Evolutionary conservation across 1,284 basidiomycete species (phyloP), one percentile per base, ranked within the genome.

Genomic region (Paramarasmius palmivorus): DNA sequence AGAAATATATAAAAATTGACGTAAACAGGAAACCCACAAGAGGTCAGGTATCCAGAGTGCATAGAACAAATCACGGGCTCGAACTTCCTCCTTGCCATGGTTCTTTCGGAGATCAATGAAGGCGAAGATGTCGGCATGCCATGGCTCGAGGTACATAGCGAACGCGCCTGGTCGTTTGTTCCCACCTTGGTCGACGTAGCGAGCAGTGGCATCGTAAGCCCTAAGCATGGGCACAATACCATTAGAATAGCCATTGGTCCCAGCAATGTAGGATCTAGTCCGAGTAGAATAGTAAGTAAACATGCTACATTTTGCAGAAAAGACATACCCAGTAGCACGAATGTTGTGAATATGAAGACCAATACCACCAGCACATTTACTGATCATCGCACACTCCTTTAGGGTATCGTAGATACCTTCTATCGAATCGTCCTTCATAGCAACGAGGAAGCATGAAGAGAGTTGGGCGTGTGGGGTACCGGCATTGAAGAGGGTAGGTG

Each of bases 101-200:
- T 99, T 99, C 84, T 99, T 99, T 66, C 97, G 85, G 44, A 99
- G 82, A 71, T 99, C 96, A 61, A 99, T 82, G 81, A 99, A 98
- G 62, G 98, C 96, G 64, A 98, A 98, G 63, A 99, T 75, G 70
- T 99, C 97, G 34, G 93, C 85, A 71, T 99, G 96, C 95, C 95
- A 98, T 8, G 95, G 95, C 74, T 98, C 95, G 60, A 98, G 78
- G 75, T 98, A 98, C 71, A 98, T 94, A 29, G 97, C 93, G 65
- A 99, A 98, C 2, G 97, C 97, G 60, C 97, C 97, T 2, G 97
- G 97, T 41, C 97, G 92, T 80, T 99, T 99, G 84, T 99, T 99
- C 48, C 97, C 97, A 59, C 97, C 96, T 71, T 99, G 97, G 73
- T 99, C 97, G 58, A 99, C 97, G 69, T 99, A 99, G 50, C 97